A percentile compares a stretch with the other conserved stretches of the same genome.
Evolutionary conservation across 306 rosid genomes (phyloP).

Genomic region (Purshia tridentata): DNA sequence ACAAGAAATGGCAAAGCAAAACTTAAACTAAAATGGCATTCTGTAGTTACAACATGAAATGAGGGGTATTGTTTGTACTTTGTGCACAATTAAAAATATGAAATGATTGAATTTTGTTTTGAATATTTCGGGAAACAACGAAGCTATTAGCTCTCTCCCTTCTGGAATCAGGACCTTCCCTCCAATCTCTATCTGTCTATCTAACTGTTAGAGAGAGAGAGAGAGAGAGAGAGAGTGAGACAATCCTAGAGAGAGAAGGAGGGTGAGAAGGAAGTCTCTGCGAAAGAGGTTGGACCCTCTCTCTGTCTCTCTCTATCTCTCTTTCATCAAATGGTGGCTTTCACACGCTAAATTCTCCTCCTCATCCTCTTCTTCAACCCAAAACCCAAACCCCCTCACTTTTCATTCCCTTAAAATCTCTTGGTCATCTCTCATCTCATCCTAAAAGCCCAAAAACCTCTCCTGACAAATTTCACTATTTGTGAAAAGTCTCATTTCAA

Average conservation of each 20-base stretch:
- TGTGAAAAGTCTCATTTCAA: neutral
- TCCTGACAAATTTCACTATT: neutral
- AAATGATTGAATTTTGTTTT: slow-evolving; percentile 6
- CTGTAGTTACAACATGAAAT: neutral
- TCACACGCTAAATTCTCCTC: slow-evolving; percentile 33
- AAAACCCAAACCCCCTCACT: slow-evolving; percentile 10
- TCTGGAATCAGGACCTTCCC: neutral
- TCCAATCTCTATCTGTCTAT: neutral
- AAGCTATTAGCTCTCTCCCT: neutral
- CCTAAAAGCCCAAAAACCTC: neutral
- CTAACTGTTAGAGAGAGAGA: slow-evolving; percentile 4
- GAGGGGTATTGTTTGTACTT: neutral
- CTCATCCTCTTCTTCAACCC: slow-evolving; percentile 19
- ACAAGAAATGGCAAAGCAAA: neutral
- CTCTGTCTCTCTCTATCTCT: slow-evolving; percentile 5
- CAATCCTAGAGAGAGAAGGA: neutral
- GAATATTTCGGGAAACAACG: slow-evolving; percentile 22
- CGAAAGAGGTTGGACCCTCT: slow-evolving; percentile 19
- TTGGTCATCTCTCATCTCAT: neutral
- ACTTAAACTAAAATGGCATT: neutral
- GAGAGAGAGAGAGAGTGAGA: slow-evolving; percentile 2
- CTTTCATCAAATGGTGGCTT: slow-evolving; percentile 11
- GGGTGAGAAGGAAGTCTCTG: slow-evolving; percentile 30
- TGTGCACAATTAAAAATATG: neutral
- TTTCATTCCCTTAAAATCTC: neutral